Evolutionary conservation across 495 filamentous ascomycete species (phyloP).

Genomic region (Aspergillus coremiiformis): DNA sequence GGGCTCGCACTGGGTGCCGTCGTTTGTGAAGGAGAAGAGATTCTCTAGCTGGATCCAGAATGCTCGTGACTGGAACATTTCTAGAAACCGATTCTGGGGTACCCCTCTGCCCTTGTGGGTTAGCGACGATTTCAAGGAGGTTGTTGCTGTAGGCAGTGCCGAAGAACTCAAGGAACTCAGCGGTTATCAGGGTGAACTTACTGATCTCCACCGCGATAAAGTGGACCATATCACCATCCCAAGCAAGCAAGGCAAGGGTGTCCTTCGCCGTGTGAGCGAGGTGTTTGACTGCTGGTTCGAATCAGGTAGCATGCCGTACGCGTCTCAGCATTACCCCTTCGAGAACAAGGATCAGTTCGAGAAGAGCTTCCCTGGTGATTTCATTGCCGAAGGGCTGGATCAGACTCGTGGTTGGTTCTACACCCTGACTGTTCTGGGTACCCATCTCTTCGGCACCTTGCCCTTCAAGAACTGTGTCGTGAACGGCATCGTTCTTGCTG

Average conservation of each 20-base stretch:
- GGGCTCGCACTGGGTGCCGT: conserved; percentile 88
- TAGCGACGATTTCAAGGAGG: conserved; percentile 78
- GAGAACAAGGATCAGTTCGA: conserved; percentile 82
- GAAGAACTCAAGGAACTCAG: conserved; percentile 80
- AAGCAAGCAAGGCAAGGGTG: conserved; percentile 81
- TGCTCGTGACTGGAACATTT: conserved; percentile 97
- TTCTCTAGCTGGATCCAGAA: conserved; percentile 84
- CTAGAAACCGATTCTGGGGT: conserved; percentile 94
- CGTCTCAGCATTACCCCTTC: conserved; percentile 89
- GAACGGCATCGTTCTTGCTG: conserved; percentile 90
- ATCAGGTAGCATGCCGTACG: conserved; percentile 95
- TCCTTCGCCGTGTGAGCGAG: conserved; percentile 72
- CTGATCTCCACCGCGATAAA: conserved; percentile 91
- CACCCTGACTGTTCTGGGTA: conserved; percentile 82
- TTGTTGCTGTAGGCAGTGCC: conserved; percentile 80
- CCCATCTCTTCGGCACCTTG: conserved; percentile 77
- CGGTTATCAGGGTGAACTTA: conserved; percentile 75
- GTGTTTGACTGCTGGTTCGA: conserved; percentile 98
- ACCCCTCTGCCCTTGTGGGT: conserved; percentile 92
- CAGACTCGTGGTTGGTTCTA: conserved; percentile 98
- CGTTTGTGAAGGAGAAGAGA: conserved; percentile 83
- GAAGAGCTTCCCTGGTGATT: conserved; percentile 83
- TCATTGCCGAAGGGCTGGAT: conserved; percentile 94
- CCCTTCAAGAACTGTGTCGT: conserved; percentile 98
- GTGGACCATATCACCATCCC: conserved; percentile 96